Percentiles rank a stretch among this genome's conserved stretches.
phyloP scores from a whole-genome alignment of 768 basidiomycete genomes.

The Antrodiella citrinella region DNA sequence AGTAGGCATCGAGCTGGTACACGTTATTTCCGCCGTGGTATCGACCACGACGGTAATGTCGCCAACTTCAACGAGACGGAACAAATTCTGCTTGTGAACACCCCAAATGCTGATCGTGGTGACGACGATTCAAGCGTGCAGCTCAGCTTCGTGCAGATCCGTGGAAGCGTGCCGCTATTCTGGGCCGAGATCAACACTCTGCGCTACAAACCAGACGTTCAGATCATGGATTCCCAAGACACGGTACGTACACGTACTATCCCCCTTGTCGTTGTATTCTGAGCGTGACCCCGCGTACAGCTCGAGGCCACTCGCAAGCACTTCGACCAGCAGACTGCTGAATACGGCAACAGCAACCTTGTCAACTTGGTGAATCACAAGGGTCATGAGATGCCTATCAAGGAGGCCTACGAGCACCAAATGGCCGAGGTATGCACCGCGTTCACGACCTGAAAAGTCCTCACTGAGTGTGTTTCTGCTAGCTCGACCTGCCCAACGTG shows the following conservation, averaged over 20 bases:
- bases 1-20: conserved; percentile 94
- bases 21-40: conserved; percentile 91
- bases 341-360: conserved; percentile 72
- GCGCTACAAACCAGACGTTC: conserved; percentile 92
- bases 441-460: no score
- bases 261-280: not conserved
- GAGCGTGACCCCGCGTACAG: conserved; percentile 31
- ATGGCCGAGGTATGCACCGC: conserved; percentile 52
- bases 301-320: conserved; percentile 65
- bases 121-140: conserved; percentile 46
- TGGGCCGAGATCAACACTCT: conserved; percentile 97
- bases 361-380: conserved; percentile 93
- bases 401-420: conserved; percentile 87
- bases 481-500: conserved; percentile 61
- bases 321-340: conserved; percentile 58
- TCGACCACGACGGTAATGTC: conserved; percentile 83
- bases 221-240: conserved; percentile 87
- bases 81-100: conserved; percentile 79
- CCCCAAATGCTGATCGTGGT: conserved; percentile 30
- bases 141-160: conserved; percentile 86
- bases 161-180: conserved; percentile 90
- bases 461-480: not conserved
- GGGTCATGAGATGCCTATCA: conserved; percentile 87
- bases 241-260: conserved; percentile 45
- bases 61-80: conserved; percentile 99